Conservation (phyloP, 2,329 filamentous ascomycete genomes). For the Mariannaea elegans region DNA sequence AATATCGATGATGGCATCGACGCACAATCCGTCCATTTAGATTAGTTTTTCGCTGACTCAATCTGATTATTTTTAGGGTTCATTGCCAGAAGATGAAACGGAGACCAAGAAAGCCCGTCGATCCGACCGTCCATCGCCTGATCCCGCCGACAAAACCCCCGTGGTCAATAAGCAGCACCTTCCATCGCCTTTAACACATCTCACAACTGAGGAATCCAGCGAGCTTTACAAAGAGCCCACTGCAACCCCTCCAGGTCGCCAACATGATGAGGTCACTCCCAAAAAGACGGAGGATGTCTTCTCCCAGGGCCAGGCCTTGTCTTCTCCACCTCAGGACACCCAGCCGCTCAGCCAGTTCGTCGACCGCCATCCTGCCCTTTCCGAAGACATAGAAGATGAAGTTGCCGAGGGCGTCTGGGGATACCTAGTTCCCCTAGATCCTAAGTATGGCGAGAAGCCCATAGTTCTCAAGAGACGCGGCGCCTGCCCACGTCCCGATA, state of each 20-base stretch:
- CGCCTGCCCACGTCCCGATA: conserved; percentile 70
- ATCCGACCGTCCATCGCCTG: conserved; percentile 74
- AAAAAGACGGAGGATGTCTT: conserved; percentile 59
- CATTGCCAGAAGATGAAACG: conserved; percentile 68
- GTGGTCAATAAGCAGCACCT: conserved; percentile 73
- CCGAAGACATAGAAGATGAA: conserved; percentile 87
- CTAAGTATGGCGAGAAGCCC: conserved; percentile 71
- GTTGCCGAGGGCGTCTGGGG: conserved; percentile 91
- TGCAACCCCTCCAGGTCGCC: conserved; percentile 72
- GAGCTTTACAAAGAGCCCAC: conserved; percentile 73
- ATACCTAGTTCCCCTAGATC: conserved; percentile 85
- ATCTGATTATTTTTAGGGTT: conserved; percentile 59
- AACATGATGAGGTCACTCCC: conserved; percentile 63
- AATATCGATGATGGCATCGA: conserved; percentile 8
- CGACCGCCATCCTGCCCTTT: conserved; percentile 74
- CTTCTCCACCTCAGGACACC: conserved; percentile 71
- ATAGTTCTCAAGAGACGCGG: conserved; percentile 78
- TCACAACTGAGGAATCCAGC: conserved; percentile 63
- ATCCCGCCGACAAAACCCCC: conserved; percentile 63
- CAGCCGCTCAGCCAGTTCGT: conserved; percentile 75
- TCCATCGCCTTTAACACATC: conserved; percentile 81
- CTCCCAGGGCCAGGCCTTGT: conserved; percentile 56
- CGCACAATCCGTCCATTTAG: conserved; percentile 20
- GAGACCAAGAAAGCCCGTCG: conserved; percentile 87
- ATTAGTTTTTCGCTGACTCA: conserved; percentile 33